These are phyloP conservation scores for Prunus persica DNA, from an alignment of 306 rosid species.

Conservation along the genomic window DNA sequence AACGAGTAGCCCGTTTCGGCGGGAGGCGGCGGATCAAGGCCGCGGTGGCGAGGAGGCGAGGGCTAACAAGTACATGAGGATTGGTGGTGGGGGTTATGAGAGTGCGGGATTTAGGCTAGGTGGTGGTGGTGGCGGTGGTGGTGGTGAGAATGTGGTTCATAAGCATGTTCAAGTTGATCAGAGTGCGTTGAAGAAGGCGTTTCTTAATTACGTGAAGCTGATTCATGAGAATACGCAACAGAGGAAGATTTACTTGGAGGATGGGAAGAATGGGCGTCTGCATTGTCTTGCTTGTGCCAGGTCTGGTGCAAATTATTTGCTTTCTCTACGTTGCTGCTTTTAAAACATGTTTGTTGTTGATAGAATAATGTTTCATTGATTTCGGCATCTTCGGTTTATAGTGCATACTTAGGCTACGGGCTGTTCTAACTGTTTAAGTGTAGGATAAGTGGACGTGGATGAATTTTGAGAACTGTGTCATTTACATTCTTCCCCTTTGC, in stretches of 20 bases:
- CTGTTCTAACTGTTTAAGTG: not conserved
- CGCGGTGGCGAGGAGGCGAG: slow-evolving; percentile 40
- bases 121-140: slow-evolving; percentile 1
- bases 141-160: slow-evolving; percentile 11
- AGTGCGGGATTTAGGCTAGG: slow-evolving; percentile 36
- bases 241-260: slow-evolving; percentile 69
- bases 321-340: slow-evolving; percentile 5
- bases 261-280: slow-evolving; percentile 74
- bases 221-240: slow-evolving; percentile 57
- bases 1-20: slow-evolving; percentile 45
- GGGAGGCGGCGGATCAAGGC: not conserved
- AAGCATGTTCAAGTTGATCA: slow-evolving; percentile 68
- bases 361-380: not conserved
- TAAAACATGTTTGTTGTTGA: not conserved
- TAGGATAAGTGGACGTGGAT: too few species aligned
- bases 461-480: not conserved
- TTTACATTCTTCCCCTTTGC: not conserved
- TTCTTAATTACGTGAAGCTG: slow-evolving; percentile 56
- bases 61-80: slow-evolving; percentile 55
- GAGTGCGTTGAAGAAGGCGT: slow-evolving; percentile 62
- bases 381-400: not conserved
- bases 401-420: not conserved
- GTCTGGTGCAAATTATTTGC: slow-evolving; percentile 38
- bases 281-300: slow-evolving; percentile 87
- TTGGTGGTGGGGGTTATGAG: slow-evolving; percentile 42